A percentile compares a stretch with the other conserved stretches of the same genome.
Conservation (phyloP, 192 early-diverging fungal species). For the Coemansia aciculifera region DNA sequence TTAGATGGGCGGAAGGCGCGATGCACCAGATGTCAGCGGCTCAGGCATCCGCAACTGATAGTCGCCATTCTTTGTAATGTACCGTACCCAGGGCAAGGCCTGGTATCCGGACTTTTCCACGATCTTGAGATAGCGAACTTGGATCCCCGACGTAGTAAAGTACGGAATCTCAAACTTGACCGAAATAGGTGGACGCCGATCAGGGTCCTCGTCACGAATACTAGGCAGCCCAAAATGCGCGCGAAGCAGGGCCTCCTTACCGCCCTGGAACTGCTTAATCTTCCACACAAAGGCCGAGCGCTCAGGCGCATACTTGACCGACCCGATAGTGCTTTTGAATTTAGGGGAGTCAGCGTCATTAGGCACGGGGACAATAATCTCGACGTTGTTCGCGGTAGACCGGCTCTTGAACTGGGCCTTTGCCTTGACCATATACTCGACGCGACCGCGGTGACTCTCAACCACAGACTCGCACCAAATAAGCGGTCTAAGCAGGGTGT, state of each 20-base stretch:
- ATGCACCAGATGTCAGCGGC: conserved; percentile 69
- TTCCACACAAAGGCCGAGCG: conserved; percentile 95
- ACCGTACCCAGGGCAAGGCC: conserved; percentile 86
- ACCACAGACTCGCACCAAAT: conserved; percentile 83
- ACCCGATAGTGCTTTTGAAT: conserved; percentile 90
- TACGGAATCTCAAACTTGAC: conserved; percentile 91
- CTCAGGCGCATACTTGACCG: conserved; percentile 91
- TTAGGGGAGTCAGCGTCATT: conserved; percentile 96
- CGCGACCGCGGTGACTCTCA: conserved; percentile 86
- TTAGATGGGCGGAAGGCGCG: conserved; percentile 66
- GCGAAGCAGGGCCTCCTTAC: conserved; percentile 92
- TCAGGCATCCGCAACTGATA: conserved; percentile 94
- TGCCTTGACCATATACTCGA: conserved; percentile 97
- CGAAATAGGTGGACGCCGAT: conserved; percentile 79
- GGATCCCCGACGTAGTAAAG: conserved; percentile 87
- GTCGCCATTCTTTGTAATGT: conserved; percentile 90
- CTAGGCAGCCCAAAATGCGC: conserved; percentile 84
- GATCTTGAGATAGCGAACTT: conserved; percentile 89
- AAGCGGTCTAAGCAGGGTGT: conserved; percentile 81
- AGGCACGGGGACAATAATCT: conserved; percentile 96
- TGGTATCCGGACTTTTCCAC: conserved; percentile 88
- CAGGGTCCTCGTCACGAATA: conserved; percentile 80
- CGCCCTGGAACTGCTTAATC: conserved; percentile 97
- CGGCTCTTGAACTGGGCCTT: conserved; percentile 97
- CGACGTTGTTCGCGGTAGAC: conserved; percentile 97